These are phyloP conservation scores for Gossypium armourianum DNA, from an alignment of 441 rosid genomes.

Conservation along the genomic window DNA sequence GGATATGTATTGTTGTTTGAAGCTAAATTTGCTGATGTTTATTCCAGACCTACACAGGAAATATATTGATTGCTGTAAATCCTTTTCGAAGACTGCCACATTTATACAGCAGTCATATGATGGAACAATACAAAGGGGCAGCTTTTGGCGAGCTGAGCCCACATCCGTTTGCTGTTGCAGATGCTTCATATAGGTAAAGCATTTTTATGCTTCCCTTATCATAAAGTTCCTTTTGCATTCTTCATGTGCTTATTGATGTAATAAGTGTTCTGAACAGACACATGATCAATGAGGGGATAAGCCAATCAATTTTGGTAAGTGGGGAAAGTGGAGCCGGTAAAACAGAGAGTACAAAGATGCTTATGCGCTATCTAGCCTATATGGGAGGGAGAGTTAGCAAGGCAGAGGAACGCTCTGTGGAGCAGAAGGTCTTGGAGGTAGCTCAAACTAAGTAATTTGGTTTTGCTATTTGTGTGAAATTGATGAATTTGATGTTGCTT, in stretches of 20 bases:
- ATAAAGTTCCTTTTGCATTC: slow-evolving; percentile 7
- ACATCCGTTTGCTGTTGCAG: slow-evolving; percentile 72
- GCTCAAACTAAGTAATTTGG: slow-evolving; percentile 3
- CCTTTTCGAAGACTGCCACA: slow-evolving; percentile 60
- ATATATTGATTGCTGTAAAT: slow-evolving; percentile 62
- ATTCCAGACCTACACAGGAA: slow-evolving; percentile 65
- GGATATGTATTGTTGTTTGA: neutral
- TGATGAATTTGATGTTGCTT: slow-evolving; percentile 13
- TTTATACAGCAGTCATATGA: slow-evolving; percentile 44
- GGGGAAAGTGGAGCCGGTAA: slow-evolving; percentile 83
- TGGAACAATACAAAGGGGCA: slow-evolving; percentile 51
- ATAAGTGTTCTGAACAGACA: slow-evolving; percentile 32
- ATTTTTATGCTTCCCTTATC: slow-evolving; percentile 9
- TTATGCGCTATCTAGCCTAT: slow-evolving; percentile 59
- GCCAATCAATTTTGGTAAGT: slow-evolving; percentile 65
- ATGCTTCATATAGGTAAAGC: slow-evolving; percentile 55
- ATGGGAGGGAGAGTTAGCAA: slow-evolving; percentile 52
- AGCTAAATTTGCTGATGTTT: slow-evolving; percentile 25
- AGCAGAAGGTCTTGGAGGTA: slow-evolving; percentile 74
- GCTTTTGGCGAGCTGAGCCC: slow-evolving; percentile 59
- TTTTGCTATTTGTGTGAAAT: slow-evolving; percentile 5
- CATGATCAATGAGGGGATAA: slow-evolving; percentile 56
- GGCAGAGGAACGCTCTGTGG: slow-evolving; percentile 52
- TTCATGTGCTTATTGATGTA: slow-evolving; percentile 13
- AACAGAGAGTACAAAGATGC: slow-evolving; percentile 74